Conservation (phyloP, 1,284 basidiomycete species). For the Erythrobasidium hasegawianum region DNA sequence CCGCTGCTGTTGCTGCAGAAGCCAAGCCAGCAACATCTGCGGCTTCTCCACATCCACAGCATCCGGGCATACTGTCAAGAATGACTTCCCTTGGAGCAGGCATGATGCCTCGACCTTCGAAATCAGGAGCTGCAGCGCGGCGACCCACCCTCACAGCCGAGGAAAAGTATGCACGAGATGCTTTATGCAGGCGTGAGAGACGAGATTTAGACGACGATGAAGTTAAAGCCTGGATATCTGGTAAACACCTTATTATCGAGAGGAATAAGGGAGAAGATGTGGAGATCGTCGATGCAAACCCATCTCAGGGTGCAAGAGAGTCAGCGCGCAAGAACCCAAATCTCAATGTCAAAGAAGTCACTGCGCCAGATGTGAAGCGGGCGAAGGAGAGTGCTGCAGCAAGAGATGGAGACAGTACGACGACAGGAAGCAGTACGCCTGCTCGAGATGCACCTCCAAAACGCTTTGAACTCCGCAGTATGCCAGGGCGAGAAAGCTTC, state of each 20-base stretch:
- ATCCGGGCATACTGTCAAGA: not conserved
- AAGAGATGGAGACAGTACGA: not conserved
- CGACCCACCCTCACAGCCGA: conserved; percentile 26
- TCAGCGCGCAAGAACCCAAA: conserved; percentile 11
- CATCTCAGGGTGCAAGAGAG: conserved; percentile 15
- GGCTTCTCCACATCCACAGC: not conserved
- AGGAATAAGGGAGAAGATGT: conserved; percentile 39
- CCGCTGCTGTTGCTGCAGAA: not conserved
- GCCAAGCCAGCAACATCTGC: not conserved
- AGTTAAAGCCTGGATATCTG: conserved; percentile 37
- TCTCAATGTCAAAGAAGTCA: conserved; percentile 16
- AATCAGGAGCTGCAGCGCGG: conserved; percentile 5
- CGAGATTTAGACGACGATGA: conserved; percentile 20
- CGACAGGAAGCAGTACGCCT: not conserved
- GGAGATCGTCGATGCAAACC: conserved; percentile 29
- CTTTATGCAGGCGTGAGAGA: conserved; percentile 42
- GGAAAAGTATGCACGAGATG: conserved; percentile 40
- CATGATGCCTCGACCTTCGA: not conserved
- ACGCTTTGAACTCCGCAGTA: conserved; percentile 16
- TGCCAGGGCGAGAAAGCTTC: conserved; percentile 22
- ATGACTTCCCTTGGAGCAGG: conserved; percentile 5
- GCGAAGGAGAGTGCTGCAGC: not conserved
- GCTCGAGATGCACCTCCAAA: conserved; percentile 1
- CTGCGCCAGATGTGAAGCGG: conserved; percentile 7
- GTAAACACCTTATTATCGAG: conserved; percentile 41